Percentiles rank a stretch among this genome's conserved stretches.
Conservation (phyloP, 2,329 filamentous ascomycete species). For the Fusarium chuoi region DNA sequence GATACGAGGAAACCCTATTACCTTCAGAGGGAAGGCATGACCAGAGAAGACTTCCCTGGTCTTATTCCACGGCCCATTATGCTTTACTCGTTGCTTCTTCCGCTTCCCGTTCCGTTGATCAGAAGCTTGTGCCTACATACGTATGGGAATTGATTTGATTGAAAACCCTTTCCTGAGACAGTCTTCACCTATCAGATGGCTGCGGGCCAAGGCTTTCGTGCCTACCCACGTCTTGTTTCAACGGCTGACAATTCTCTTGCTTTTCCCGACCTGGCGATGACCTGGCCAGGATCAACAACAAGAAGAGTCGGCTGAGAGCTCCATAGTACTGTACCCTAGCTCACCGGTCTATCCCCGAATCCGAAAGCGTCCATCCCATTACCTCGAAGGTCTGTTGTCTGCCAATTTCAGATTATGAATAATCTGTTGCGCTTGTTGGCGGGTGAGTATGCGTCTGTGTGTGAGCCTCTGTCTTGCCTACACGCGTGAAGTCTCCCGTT, state of each 20-base stretch:
- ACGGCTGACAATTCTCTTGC: slow-evolving; percentile 40
- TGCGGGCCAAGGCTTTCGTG: slow-evolving; percentile 18
- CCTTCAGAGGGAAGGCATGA: slow-evolving; percentile 9
- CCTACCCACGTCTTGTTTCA: slow-evolving; percentile 29
- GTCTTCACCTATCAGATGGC: slow-evolving; percentile 37
- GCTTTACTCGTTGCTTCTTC: slow-evolving; percentile 33
- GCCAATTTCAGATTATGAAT: slow-evolving; percentile 8
- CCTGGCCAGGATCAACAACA: slow-evolving; percentile 38
- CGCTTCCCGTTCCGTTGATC: slow-evolving; percentile 24
- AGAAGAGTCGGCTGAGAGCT: slow-evolving; percentile 39
- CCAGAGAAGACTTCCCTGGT: slow-evolving; percentile 19
- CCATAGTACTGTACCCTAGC: slow-evolving; percentile 38
- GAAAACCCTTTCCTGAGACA: slow-evolving; percentile 14
- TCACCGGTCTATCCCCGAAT: slow-evolving; percentile 36
- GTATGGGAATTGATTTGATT: slow-evolving; percentile 4
- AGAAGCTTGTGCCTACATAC: slow-evolving; percentile 17
- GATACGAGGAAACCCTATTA: slow-evolving; percentile 24
- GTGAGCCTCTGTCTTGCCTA: slow-evolving; percentile 23
- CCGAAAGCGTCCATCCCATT: slow-evolving; percentile 26
- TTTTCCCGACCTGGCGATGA: slow-evolving; percentile 36
- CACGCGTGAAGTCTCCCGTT: slow-evolving; percentile 19
- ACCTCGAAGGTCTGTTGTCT: slow-evolving; percentile 9
- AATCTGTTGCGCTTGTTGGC: slow-evolving; percentile 33
- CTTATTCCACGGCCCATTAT: slow-evolving; percentile 14
- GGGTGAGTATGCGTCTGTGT: slow-evolving; percentile 18